These are phyloP conservation scores for Geotrichum histeridarum DNA, from an alignment of 1,139 yeast genomes.

Conservation along the genomic window DNA sequence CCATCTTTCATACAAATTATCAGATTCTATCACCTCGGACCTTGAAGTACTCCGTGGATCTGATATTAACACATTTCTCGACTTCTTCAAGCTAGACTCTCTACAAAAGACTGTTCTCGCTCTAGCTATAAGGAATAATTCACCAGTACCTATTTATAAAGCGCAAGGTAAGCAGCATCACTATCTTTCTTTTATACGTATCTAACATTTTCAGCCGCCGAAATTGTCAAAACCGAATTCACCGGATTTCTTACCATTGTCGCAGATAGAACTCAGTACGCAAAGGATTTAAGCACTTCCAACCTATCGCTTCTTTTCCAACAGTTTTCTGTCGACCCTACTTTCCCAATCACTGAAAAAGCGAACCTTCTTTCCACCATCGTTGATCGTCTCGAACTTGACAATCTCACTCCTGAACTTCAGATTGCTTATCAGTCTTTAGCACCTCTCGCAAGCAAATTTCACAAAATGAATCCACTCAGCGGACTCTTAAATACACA, in stretches of 20 bases:
- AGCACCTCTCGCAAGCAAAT: neutral
- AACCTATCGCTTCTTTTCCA: conserved; percentile 1
- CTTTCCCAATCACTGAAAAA: neutral
- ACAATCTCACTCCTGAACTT: conserved; percentile 13
- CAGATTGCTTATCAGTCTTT: conserved; percentile 1
- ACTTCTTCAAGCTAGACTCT: conserved; percentile 23
- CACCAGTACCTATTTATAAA: neutral
- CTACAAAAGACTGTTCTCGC: conserved; percentile 23
- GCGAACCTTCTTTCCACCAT: conserved; percentile 7
- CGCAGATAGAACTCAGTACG: conserved; percentile 3
- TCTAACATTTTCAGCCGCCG: conserved; percentile 13
- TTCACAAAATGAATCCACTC: conserved; percentile 14
- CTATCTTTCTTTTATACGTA: conserved; percentile 10
- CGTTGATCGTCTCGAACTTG: conserved; percentile 6
- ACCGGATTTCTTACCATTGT: neutral
- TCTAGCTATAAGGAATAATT: conserved; percentile 1
- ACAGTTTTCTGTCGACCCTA: conserved; percentile 4
- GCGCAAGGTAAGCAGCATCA: conserved; percentile 1
- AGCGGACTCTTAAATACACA: conserved; percentile 8
- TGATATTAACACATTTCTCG: conserved; percentile 24
- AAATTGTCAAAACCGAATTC: conserved; percentile 6
- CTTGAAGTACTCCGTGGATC: conserved; percentile 32
- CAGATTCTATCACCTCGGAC: conserved; percentile 28
- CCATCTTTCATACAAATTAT: conserved; percentile 27
- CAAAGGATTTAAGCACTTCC: neutral